phyloP scores from a whole-genome alignment of 768 basidiomycete species.

The Piloderma croceum region DNA sequence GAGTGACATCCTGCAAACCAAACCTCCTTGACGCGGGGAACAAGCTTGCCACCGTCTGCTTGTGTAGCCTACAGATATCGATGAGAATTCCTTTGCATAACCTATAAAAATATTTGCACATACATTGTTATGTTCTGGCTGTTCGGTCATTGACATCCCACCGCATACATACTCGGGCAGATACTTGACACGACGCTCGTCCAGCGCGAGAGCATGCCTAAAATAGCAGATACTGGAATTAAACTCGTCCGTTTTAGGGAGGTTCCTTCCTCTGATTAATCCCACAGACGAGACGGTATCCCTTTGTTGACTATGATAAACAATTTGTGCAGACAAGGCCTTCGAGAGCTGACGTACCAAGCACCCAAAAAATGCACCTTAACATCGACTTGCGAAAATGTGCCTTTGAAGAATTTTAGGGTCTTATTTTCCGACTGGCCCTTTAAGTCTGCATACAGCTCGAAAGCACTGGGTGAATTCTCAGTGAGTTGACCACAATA shows the following conservation, averaged over 20 bases:
- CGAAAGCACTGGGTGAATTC: no score
- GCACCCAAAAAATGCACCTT: conserved; percentile 29
- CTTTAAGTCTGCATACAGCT: conserved; percentile 11
- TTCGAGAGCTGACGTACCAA: conserved; percentile 26
- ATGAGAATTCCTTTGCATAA: no score
- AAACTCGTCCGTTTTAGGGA: conserved; percentile 17
- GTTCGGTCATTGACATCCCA: no score
- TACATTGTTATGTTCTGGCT: no score
- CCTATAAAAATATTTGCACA: no score
- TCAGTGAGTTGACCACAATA: no score
- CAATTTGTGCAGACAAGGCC: conserved; percentile 3
- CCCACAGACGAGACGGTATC: conserved; percentile 33
- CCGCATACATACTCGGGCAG: conserved; percentile 17
- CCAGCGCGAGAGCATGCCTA: conserved; percentile 24
- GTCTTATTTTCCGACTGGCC: conserved; percentile 1
- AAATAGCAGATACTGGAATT: conserved; percentile 20
- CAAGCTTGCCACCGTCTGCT: no score
- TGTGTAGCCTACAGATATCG: no score
- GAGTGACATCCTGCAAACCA: no score
- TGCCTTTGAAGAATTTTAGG: conserved; percentile 20
- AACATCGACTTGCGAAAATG: conserved; percentile 19
- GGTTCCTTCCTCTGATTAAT: conserved; percentile 9
- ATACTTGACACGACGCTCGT: conserved; percentile 23
- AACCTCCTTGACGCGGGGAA: no score
- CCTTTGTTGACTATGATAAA: no score